These are phyloP conservation scores for Neurospora hispaniola DNA, from an alignment of 495 filamentous ascomycete species.

Conservation along the genomic window DNA sequence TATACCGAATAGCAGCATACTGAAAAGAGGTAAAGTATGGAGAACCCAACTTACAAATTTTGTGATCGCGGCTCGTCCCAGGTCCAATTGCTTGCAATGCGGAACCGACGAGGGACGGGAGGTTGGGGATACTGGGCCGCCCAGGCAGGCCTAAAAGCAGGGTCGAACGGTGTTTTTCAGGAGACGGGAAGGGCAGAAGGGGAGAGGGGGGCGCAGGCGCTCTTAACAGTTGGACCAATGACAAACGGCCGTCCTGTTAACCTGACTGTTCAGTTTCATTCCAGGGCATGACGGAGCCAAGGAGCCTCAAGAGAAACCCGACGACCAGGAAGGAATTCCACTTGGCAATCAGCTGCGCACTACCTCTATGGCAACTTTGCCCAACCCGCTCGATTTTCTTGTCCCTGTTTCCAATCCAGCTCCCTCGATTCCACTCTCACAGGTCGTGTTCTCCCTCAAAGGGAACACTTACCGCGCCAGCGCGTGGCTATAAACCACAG, in stretches of 20 bases:
- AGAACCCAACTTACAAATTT: constrained; percentile 16
- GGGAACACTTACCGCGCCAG: not conserved
- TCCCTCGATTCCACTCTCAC: not conserved
- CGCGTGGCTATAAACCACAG: not conserved
- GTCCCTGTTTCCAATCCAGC: not conserved
- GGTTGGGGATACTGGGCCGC: constrained; percentile 11
- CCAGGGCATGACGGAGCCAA: not conserved
- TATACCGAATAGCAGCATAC: not conserved
- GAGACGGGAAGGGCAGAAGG: constrained; percentile 14
- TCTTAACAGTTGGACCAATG: constrained; percentile 2
- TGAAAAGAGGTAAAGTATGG: not conserved
- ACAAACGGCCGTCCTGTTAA: not conserved
- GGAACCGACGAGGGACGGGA: not conserved
- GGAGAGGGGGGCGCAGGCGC: constrained; percentile 2
- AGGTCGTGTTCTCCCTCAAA: not conserved
- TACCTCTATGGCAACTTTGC: not conserved
- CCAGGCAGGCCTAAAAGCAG: constrained; percentile 6
- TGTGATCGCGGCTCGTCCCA: constrained; percentile 9
- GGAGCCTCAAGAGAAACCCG: not conserved
- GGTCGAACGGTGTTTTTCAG: constrained; percentile 7
- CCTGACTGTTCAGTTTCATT: not conserved
- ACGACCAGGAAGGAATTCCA: not conserved
- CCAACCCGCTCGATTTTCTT: not conserved
- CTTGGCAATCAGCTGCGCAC: not conserved
- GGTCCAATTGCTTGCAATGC: constrained; percentile 5